These are phyloP conservation scores for Isatis lusitanica DNA, from an alignment of 441 rosid genomes.

Conservation along the genomic window DNA sequence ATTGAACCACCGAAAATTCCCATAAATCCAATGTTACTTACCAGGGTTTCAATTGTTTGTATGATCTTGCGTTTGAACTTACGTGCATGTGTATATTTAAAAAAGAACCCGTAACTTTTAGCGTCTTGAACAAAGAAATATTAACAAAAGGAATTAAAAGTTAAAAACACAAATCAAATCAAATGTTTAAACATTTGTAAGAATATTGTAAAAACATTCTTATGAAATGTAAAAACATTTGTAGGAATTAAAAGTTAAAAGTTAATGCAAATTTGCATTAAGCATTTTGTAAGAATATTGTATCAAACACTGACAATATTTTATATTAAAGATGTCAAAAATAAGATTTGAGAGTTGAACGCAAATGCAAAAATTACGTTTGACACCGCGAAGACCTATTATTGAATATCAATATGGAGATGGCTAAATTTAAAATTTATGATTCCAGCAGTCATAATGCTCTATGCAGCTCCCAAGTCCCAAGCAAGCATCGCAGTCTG, in stretches of 20 bases:
- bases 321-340: background rate
- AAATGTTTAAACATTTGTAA: background rate
- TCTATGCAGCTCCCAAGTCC: no score
- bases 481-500: no score
- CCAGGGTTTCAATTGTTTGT: background rate
- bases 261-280: no score
- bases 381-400: background rate
- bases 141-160: no score
- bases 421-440: background rate
- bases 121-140: no score
- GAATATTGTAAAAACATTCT: background rate
- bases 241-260: no score
- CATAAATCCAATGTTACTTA: background rate
- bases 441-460: background rate
- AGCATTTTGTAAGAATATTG: background rate
- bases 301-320: background rate
- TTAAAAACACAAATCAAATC: background rate
- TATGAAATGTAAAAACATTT: no score
- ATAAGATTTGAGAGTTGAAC: background rate
- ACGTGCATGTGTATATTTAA: background rate
- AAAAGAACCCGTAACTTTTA: no score
- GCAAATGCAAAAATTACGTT: background rate
- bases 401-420: background rate
- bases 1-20: background rate
- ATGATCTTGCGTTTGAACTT: background rate